These are phyloP conservation scores for Talaromyces verruculosus DNA, from an alignment of 2,329 filamentous ascomycete genomes.

Conservation along the genomic window DNA sequence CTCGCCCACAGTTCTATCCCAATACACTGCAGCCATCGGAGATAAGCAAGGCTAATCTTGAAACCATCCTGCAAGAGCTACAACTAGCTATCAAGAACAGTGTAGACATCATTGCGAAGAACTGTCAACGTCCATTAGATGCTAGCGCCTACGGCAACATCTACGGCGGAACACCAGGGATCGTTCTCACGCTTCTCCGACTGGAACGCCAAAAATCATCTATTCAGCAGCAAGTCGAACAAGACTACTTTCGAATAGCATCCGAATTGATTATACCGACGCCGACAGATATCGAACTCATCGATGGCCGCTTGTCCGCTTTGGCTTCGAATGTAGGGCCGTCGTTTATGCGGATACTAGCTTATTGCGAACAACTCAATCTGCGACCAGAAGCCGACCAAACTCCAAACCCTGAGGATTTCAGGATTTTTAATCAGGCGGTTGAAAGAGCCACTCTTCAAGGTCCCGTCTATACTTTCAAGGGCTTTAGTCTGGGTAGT, in stretches of 20 bases:
- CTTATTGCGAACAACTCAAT: conserved; percentile 22
- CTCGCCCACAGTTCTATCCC: conserved; percentile 29
- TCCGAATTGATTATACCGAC: conserved; percentile 30
- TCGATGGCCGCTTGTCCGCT: conserved; percentile 36
- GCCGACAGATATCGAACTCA: conserved; percentile 27
- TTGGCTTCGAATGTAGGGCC: conserved; percentile 31
- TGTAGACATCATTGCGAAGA: conserved; percentile 29
- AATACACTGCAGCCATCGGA: conserved; percentile 29
- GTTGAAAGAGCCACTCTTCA: conserved; percentile 34
- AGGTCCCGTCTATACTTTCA: conserved; percentile 29
- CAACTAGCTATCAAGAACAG: conserved; percentile 33
- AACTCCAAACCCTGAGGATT: conserved; percentile 29
- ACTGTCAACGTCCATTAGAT: conserved; percentile 27
- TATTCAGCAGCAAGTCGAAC: conserved; percentile 22
- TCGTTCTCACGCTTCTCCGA: conserved; percentile 41
- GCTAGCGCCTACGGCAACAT: conserved; percentile 31
- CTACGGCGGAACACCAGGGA: conserved; percentile 37
- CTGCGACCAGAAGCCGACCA: conserved; percentile 13
- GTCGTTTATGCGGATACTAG: conserved; percentile 31
- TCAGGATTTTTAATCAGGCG: conserved; percentile 31
- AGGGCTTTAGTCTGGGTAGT: conserved; percentile 32
- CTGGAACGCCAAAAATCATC: conserved; percentile 37
- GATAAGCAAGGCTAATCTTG: conserved; percentile 25
- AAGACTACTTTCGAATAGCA: conserved; percentile 29
- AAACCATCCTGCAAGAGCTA: conserved; percentile 30